phyloP scores from a whole-genome alignment of 2,329 filamentous ascomycete species.

The Colletotrichum simmondsii region DNA sequence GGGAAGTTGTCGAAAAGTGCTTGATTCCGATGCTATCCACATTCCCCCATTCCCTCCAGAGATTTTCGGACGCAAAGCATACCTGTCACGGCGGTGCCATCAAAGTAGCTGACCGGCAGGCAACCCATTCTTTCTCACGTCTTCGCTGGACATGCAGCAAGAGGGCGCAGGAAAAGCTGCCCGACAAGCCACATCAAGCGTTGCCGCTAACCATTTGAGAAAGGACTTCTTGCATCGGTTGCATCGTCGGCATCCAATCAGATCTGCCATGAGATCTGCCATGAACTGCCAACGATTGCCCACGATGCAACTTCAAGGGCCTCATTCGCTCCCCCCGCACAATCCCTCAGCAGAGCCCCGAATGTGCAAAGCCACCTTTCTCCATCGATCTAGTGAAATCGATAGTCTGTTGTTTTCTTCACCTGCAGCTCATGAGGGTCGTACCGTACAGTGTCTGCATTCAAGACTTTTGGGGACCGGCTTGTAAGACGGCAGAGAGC shows the following conservation, averaged over 20 bases:
- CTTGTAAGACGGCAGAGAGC: slow-evolving; percentile 10
- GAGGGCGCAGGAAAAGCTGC: slow-evolving; percentile 14
- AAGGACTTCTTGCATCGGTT: not conserved
- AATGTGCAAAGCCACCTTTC: slow-evolving; percentile 16
- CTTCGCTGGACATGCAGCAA: slow-evolving; percentile 10
- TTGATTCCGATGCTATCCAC: not conserved
- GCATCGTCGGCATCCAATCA: not conserved
- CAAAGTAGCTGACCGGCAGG: not conserved
- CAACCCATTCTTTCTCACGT: not conserved
- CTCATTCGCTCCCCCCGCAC: not conserved
- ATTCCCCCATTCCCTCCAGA: not conserved
- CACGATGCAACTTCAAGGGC: not conserved
- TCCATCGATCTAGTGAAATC: not conserved
- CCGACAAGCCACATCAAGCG: slow-evolving; percentile 28
- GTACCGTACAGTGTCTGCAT: not conserved
- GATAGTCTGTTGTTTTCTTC: not conserved
- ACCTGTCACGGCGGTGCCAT: not conserved
- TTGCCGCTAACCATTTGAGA: not conserved
- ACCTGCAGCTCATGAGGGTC: not conserved
- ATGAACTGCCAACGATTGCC: not conserved
- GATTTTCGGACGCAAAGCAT: not conserved
- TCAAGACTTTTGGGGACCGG: not conserved
- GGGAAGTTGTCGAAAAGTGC: not conserved
- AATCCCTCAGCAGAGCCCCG: not conserved
- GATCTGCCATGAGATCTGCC: not conserved